Base-by-base conservation (phyloP, 2,329 filamentous ascomycete species). In the Boeremia lycopersici region DNA sequence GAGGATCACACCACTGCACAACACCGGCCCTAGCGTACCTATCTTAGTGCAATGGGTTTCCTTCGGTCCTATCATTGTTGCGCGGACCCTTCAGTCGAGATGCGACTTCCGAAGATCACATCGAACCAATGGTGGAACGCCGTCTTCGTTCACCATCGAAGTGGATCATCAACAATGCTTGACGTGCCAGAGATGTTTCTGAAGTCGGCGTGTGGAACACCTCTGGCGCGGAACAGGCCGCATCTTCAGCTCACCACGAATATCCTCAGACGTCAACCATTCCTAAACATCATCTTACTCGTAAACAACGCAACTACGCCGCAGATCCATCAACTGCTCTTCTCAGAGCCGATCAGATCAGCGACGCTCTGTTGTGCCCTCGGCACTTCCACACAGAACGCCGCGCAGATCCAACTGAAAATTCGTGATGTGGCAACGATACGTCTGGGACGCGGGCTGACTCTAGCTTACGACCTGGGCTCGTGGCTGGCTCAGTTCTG, bases 181-280 rank as follows among this genome's bases (percentile, higher is more conserved):
- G 30, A 42, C 35, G 41, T 48, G 31, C 42, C 46, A 41, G 13
- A 13, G 26, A 17, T 49, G 52, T 55, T 54, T 54, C 46, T 42
- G 46, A 50, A 38, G 23, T 25, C 41, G 38, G 15, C 23, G 26
- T 50, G 46, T 50, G 46, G 41, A 47, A 55, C 46, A 35, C 26
- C n/a, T 30, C 31, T 43, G 52, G 41, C 30, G 17, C 46, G 29
- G 26, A 35, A 28, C 35, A 50, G 30, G 47, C 52, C 36, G 15
- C 42, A 48, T 48, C 33, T 25, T 31, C 45, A 41, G 30, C 40
- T 49, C 34, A 30, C 17, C 19, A 15, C 7, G 25, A 34, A 30
- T n/a, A 35, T 40, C 51, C 52, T 55, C 52, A 45, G 41, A 50
- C 52, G 35, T 50, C 52, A 50, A 50, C 36, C 38, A 42, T 17